These are phyloP conservation scores for Phoenix roebelenii DNA, from an alignment of 176 grass and related monocot genomes.

Conservation along the genomic window DNA sequence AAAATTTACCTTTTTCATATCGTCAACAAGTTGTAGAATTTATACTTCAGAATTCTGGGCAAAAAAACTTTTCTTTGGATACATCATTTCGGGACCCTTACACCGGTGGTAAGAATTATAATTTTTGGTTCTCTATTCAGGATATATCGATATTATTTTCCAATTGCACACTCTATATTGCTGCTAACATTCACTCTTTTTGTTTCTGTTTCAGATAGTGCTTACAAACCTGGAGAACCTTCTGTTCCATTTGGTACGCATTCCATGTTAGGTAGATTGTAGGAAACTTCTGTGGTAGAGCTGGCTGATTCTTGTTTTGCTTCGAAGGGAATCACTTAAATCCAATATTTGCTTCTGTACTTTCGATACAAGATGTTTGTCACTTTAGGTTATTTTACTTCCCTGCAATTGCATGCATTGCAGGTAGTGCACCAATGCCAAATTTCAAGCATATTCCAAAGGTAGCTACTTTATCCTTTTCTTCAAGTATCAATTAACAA, in stretches of 20 bases:
- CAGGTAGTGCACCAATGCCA: slow-evolving; percentile 42
- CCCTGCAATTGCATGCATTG: slow-evolving; percentile 18
- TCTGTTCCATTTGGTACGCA: slow-evolving; percentile 50
- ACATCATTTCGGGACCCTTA: slow-evolving; percentile 84
- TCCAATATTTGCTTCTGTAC: no score
- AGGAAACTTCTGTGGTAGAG: no score
- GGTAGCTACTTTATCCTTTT: slow-evolving; percentile 23
- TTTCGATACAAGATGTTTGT: background rate
- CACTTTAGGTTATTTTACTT: background rate
- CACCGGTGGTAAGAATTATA: slow-evolving; percentile 66
- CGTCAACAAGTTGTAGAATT: slow-evolving; percentile 96
- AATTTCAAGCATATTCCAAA: slow-evolving; percentile 97
- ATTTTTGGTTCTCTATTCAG: slow-evolving; percentile 1
- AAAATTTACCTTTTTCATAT: slow-evolving; percentile 82
- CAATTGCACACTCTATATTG: background rate
- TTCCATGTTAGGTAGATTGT: background rate
- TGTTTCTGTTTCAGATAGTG: slow-evolving; percentile 55
- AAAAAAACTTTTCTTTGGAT: slow-evolving; percentile 75
- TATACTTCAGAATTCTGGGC: slow-evolving; percentile 89
- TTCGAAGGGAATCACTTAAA: no score
- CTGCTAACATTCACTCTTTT: background rate
- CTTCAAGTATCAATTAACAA: background rate
- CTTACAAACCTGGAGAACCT: slow-evolving; percentile 80
- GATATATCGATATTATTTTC: slow-evolving; percentile 10
- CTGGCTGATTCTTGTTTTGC: no score